phyloP scores from a whole-genome alignment of 306 rosid species.

The Prunus dulcis region DNA sequence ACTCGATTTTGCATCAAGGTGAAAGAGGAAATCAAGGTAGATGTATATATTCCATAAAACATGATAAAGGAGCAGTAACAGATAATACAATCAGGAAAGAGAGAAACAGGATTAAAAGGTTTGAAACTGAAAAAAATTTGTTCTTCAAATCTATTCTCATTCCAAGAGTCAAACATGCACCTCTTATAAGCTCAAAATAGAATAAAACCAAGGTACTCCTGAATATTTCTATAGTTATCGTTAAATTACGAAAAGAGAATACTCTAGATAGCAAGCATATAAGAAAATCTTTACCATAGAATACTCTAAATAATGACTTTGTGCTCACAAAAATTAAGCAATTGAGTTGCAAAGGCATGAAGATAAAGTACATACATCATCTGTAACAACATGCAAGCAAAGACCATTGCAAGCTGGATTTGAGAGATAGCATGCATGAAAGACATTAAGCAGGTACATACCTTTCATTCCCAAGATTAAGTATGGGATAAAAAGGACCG shows the following conservation, averaged over 20 bases:
- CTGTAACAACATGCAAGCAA: slow-evolving; percentile 11
- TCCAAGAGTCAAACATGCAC: too few species aligned
- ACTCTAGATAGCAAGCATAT: not conserved
- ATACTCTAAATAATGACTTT: not conserved
- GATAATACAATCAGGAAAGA: too few species aligned
- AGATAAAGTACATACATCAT: not conserved
- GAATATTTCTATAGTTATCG: not conserved
- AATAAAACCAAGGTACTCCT: not conserved
- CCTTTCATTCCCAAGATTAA: slow-evolving; percentile 79
- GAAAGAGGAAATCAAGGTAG: not conserved
- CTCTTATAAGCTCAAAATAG: too few species aligned
- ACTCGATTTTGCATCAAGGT: not conserved
- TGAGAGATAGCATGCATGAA: not conserved
- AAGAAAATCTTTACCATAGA: not conserved
- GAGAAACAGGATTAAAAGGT: not conserved
- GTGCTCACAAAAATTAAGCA: not conserved
- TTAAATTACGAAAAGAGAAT: not conserved
- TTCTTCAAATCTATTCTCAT: not conserved
- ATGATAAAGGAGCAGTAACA: not conserved
- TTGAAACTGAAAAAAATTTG: not conserved
- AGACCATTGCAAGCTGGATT: slow-evolving; percentile 5
- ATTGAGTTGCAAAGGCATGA: not conserved
- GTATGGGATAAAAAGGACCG: slow-evolving; percentile 68
- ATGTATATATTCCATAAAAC: not conserved
- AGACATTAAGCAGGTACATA: slow-evolving; percentile 24